These are phyloP conservation scores for Dactylellina leptospora DNA, from an alignment of 2,329 filamentous ascomycete genomes.

Conservation along the genomic window DNA sequence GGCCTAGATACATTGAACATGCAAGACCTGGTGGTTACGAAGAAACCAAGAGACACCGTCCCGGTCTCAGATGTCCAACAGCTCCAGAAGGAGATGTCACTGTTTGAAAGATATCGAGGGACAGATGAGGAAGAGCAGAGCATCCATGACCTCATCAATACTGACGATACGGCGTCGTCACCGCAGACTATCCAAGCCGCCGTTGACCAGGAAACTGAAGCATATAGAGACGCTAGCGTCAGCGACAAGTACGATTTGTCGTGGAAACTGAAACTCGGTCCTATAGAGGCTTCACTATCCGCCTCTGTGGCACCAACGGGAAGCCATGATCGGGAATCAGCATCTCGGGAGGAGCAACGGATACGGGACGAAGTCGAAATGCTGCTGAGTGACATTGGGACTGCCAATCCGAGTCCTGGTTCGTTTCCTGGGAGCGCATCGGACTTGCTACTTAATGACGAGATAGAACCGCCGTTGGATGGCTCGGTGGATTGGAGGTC, in stretches of 20 bases:
- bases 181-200: conserved; percentile 31
- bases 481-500: conserved; percentile 30
- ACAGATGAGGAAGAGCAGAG: conserved; percentile 40
- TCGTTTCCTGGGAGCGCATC: conserved; percentile 46
- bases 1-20: conserved; percentile 43
- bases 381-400: conserved; percentile 49
- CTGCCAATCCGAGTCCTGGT: conserved; percentile 42
- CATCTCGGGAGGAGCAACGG: conserved; percentile 32
- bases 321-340: neutral
- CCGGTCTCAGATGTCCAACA: conserved; percentile 39
- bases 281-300: conserved; percentile 28
- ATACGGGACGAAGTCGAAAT: conserved; percentile 43
- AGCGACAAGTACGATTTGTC: conserved; percentile 34
- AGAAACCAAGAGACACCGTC: neutral
- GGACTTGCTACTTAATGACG: conserved; percentile 39
- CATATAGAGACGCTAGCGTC: neutral
- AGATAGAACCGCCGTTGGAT: conserved; percentile 39
- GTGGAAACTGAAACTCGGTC: conserved; percentile 49
- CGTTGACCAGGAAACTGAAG: conserved; percentile 27
- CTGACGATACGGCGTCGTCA: conserved; percentile 27
- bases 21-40: conserved; percentile 43
- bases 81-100: conserved; percentile 36
- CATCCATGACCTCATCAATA: conserved; percentile 43
- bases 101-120: conserved; percentile 40
- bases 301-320: conserved; percentile 23